These are phyloP conservation scores for Circinella umbellata DNA, from an alignment of 371 early-diverging fungal genomes.

Conservation along the genomic window DNA sequence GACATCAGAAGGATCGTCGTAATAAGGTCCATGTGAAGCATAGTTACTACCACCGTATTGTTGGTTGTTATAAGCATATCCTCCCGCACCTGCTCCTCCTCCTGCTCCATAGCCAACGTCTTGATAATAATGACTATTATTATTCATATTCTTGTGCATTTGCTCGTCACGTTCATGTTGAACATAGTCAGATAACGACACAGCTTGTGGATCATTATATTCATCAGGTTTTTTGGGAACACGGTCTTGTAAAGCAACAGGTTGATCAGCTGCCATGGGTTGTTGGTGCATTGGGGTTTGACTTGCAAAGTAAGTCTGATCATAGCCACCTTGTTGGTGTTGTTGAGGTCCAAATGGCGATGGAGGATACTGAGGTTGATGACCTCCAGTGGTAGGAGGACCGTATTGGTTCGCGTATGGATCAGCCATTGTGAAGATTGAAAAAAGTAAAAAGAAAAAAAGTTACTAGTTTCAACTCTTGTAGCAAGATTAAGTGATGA, in stretches of 20 bases:
- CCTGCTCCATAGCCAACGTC: constrained; percentile 4
- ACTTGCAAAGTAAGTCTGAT: constrained; percentile 7
- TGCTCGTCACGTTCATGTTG: constrained; percentile 18
- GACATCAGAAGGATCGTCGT: constrained; percentile 23
- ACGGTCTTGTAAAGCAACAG: constrained; percentile 10
- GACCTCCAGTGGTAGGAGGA: constrained; percentile 11
- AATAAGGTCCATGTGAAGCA: constrained; percentile 12
- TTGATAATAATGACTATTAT: constrained; percentile 9
- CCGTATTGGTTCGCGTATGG: constrained; percentile 33
- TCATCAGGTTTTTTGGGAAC: constrained; percentile 6
- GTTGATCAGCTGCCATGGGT: background rate
- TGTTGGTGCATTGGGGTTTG: constrained; percentile 15
- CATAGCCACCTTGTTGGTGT: constrained; percentile 10
- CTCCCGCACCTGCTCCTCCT: background rate
- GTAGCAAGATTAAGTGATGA: constrained; percentile 1
- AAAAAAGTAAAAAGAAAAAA: too few species aligned
- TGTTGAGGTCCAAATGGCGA: constrained; percentile 14
- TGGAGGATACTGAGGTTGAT: constrained; percentile 15
- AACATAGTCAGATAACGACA: constrained; percentile 19
- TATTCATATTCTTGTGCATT: background rate
- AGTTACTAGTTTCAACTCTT: too few species aligned
- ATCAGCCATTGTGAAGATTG: constrained; percentile 22
- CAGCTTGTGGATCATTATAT: constrained; percentile 28
- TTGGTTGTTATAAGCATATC: background rate
- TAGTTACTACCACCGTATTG: constrained; percentile 9